Evolutionary conservation across 805 yeast species (phyloP).

Genomic region (Candida ponderosae): DNA sequence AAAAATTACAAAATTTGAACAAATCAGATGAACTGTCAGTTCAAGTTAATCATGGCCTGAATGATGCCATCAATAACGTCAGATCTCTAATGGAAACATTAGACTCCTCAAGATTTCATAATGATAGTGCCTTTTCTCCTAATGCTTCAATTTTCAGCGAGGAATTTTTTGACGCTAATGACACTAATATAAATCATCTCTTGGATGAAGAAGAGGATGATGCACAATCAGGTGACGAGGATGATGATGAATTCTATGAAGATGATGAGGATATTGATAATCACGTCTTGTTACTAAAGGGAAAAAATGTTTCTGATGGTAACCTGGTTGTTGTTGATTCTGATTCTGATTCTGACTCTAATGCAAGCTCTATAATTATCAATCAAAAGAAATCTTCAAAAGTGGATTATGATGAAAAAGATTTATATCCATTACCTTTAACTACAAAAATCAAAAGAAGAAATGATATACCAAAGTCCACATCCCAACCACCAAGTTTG

Average conservation of each 20-base stretch:
- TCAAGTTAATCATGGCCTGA: background rate
- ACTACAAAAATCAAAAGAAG: conserved; percentile 41
- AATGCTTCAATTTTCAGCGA: conserved; percentile 34
- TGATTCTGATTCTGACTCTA: background rate
- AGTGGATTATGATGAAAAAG: conserved; percentile 14
- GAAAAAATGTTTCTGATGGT: background rate
- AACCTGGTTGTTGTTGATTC: background rate
- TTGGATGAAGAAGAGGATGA: conserved; percentile 18
- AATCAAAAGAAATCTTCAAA: conserved; percentile 2
- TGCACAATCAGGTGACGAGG: conserved; percentile 14
- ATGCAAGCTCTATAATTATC: background rate
- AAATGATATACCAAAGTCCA: conserved; percentile 47
- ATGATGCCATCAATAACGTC: background rate
- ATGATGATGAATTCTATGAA: conserved; percentile 4
- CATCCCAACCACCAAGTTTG: conserved; percentile 72
- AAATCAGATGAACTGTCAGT: background rate
- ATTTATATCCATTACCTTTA: conserved; percentile 66
- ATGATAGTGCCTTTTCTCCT: conserved; percentile 7
- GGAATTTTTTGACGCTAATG: conserved; percentile 65
- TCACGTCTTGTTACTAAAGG: background rate
- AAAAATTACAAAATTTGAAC: too few species aligned
- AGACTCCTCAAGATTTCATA: background rate
- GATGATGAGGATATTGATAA: conserved; percentile 1
- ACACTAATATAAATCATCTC: conserved; percentile 24
- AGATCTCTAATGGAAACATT: background rate